phyloP scores from a whole-genome alignment of 495 filamentous ascomycete species.

The Chaetomium tenue region DNA sequence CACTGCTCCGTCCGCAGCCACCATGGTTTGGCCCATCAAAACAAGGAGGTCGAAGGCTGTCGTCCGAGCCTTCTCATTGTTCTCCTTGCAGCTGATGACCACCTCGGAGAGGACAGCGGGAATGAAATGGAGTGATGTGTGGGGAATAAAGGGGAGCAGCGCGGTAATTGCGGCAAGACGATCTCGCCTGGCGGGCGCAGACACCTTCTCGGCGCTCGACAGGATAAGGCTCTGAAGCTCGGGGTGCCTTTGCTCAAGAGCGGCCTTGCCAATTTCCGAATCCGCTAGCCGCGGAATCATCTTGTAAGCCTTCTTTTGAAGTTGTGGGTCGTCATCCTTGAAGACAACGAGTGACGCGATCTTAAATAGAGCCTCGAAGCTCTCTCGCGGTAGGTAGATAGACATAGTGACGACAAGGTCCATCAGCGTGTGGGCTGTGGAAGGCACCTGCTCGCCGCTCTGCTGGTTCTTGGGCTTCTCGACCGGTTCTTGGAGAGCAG shows the following conservation, averaged over 20 bases:
- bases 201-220: conserved; percentile 72
- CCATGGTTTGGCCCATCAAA: conserved; percentile 78
- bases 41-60: conserved; percentile 89
- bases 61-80: conserved; percentile 88
- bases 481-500: conserved; percentile 62
- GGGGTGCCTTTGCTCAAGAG: conserved; percentile 65
- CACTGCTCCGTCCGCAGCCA: conserved; percentile 60
- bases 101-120: conserved; percentile 88
- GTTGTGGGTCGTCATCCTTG: conserved; percentile 75
- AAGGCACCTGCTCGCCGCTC: conserved; percentile 70
- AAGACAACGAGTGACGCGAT: conserved; percentile 78
- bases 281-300: conserved; percentile 84
- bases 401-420: conserved; percentile 94
- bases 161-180: conserved; percentile 78
- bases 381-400: conserved; percentile 80
- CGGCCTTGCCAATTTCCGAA: conserved; percentile 67
- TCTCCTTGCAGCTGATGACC: conserved; percentile 91
- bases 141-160: conserved; percentile 72
- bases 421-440: conserved; percentile 92
- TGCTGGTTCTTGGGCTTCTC: conserved; percentile 58
- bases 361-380: conserved; percentile 75
- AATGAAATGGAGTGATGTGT: conserved; percentile 81
- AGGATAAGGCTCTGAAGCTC: conserved; percentile 81
- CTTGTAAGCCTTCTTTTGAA: conserved; percentile 99
- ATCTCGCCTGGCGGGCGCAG: conserved; percentile 78